A percentile compares a stretch with the other conserved stretches of the same genome.
Conservation (phyloP, 192 early-diverging fungal genomes). For the Chytriomyces sp. region DNA sequence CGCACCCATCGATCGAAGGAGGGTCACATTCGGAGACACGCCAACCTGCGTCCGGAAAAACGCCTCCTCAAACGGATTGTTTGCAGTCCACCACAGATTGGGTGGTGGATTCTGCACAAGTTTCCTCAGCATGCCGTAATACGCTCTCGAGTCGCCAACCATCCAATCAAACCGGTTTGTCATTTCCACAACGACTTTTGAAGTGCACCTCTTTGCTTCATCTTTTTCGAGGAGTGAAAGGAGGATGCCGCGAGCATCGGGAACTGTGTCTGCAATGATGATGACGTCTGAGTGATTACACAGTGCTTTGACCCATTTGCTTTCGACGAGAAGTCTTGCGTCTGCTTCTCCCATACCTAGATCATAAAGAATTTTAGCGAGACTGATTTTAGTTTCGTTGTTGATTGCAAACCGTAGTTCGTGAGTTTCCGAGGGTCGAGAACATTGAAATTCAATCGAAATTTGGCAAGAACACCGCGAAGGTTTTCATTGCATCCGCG, state of each 20-base stretch:
- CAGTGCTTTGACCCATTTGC: constrained; percentile 2
- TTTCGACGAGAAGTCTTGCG: constrained; percentile 12
- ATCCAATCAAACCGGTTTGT: constrained; percentile 31
- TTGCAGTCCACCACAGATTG: constrained; percentile 22
- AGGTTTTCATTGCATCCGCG: constrained; percentile 32
- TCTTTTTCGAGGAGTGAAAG: not conserved
- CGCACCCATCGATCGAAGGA: constrained; percentile 16
- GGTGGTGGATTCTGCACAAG: constrained; percentile 11
- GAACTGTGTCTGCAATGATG: constrained; percentile 29
- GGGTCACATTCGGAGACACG: constrained; percentile 1
- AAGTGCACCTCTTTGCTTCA: not conserved
- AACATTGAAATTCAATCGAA: constrained; percentile 28
- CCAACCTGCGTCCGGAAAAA: constrained; percentile 17
- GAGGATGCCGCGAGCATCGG: constrained; percentile 22
- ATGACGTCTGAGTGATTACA: constrained; percentile 21
- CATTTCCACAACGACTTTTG: constrained; percentile 25
- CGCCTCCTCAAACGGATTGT: constrained; percentile 27
- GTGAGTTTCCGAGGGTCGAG: constrained; percentile 22
- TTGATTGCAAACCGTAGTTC: not conserved
- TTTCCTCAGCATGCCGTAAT: constrained; percentile 8
- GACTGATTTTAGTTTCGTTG: not conserved
- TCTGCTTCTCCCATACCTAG: constrained; percentile 7
- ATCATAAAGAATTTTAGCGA: not conserved
- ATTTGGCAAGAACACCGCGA: not conserved
- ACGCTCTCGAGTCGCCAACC: not conserved